A percentile compares a stretch with the other conserved stretches of the same genome.
Conservation (phyloP, 345 rosid species). For the Theobroma cacao region DNA sequence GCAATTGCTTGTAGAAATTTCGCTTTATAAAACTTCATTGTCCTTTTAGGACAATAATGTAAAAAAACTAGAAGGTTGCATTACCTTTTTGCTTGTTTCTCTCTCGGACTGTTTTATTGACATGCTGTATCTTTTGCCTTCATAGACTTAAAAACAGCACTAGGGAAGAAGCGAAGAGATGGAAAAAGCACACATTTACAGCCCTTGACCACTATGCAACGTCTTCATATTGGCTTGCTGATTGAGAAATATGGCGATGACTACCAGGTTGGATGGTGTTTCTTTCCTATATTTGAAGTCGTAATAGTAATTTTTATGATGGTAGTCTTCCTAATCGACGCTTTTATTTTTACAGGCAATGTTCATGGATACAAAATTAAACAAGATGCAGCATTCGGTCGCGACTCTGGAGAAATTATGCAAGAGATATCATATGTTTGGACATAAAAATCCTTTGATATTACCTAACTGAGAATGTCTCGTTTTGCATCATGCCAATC, state of each 20-base stretch:
- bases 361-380: slow-evolving; percentile 82
- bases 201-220: slow-evolving; percentile 82
- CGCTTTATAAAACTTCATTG: not conserved
- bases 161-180: slow-evolving; percentile 86
- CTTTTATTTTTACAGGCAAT: slow-evolving; percentile 51
- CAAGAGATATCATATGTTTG: slow-evolving; percentile 52
- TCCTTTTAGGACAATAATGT: not conserved
- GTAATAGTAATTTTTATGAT: not conserved
- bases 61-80: not conserved
- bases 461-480: slow-evolving; percentile 29
- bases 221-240: slow-evolving; percentile 50
- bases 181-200: slow-evolving; percentile 73
- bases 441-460: slow-evolving; percentile 63
- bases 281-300: not conserved
- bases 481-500: slow-evolving; percentile 1
- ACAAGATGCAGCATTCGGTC: slow-evolving; percentile 81
- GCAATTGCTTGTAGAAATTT: not conserved
- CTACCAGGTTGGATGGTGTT: slow-evolving; percentile 50
- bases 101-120: not conserved
- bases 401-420: slow-evolving; percentile 69
- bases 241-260: slow-evolving; percentile 77
- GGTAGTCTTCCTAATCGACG: not conserved
- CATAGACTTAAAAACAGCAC: slow-evolving; percentile 79
- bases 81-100: not conserved
- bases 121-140: not conserved